A percentile compares a stretch with the other conserved stretches of the same genome.
phyloP scores from a whole-genome alignment of 768 basidiomycete genomes.

The Lactarius deliciosus region DNA sequence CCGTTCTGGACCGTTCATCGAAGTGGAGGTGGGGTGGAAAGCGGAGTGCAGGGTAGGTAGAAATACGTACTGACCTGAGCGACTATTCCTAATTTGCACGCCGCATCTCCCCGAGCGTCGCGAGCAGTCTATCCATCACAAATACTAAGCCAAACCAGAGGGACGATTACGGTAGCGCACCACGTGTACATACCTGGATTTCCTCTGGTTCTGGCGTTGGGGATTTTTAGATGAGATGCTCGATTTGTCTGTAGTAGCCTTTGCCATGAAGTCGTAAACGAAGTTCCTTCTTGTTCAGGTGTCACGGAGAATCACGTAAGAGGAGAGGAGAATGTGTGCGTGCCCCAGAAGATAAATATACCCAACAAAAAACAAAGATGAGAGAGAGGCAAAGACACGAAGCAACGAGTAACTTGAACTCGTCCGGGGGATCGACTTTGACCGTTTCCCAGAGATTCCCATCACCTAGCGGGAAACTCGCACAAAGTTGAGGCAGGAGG shows the following conservation, averaged over 20 bases:
- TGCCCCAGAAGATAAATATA: too few species aligned
- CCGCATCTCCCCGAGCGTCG: constrained; percentile 62
- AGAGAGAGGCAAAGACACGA: neutral
- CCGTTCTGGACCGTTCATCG: constrained; percentile 36
- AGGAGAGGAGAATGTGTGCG: too few species aligned
- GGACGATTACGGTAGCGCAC: neutral
- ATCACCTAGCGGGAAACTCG: too few species aligned
- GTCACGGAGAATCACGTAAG: neutral
- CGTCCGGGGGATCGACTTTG: constrained; percentile 41
- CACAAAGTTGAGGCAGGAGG: constrained; percentile 34
- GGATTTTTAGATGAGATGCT: constrained; percentile 76
- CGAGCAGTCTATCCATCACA: constrained; percentile 47
- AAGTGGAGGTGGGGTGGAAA: neutral
- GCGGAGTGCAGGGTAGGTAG: neutral
- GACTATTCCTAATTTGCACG: constrained; percentile 79
- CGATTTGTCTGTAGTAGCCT: constrained; percentile 76
- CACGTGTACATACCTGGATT: constrained; percentile 51
- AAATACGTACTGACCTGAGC: constrained; percentile 67
- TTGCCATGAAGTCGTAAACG: constrained; percentile 75
- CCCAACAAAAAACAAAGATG: neutral
- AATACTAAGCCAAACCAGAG: neutral
- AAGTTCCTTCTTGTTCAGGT: constrained; percentile 64
- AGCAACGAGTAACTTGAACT: constrained; percentile 60
- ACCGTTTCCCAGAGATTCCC: too few species aligned
- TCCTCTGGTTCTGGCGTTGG: constrained; percentile 80